Evolutionary conservation across 495 filamentous ascomycete species (phyloP).

Genomic region (Opeltia flavorubescens): DNA sequence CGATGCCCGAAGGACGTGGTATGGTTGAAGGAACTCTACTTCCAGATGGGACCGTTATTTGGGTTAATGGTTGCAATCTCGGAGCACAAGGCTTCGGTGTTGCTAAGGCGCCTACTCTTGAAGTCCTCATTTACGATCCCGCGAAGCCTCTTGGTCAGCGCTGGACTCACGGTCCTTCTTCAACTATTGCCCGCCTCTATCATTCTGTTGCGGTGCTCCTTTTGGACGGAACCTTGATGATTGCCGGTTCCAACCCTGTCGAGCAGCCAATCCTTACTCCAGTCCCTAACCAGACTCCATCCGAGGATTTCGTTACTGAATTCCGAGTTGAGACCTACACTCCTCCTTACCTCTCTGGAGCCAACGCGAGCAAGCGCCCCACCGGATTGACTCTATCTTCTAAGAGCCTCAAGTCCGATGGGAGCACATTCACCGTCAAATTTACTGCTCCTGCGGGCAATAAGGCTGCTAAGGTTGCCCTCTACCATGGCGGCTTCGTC

Average conservation of each 20-base stretch:
- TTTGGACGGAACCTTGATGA: conserved; percentile 43
- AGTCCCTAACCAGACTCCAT: conserved; percentile 16
- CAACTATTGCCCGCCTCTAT: conserved; percentile 41
- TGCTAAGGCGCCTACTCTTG: conserved; percentile 35
- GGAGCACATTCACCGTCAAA: conserved; percentile 28
- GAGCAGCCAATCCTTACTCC: conserved; percentile 36
- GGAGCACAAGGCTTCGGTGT: conserved; percentile 49
- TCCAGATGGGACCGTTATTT: conserved; percentile 46
- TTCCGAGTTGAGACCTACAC: conserved; percentile 48
- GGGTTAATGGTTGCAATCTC: conserved; percentile 40
- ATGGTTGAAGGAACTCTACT: conserved; percentile 48
- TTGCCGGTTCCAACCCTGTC: conserved; percentile 45
- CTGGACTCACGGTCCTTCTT: conserved; percentile 34
- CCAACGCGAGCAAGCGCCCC: conserved; percentile 32
- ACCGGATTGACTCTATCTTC: conserved; percentile 28
- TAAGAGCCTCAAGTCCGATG: conserved; percentile 27
- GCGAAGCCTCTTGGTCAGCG: conserved; percentile 32
- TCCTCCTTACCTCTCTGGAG: conserved; percentile 43
- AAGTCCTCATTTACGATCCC: conserved; percentile 45
- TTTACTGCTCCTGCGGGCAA: conserved; percentile 30
- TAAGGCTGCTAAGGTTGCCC: conserved; percentile 29
- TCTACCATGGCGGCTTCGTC: conserved; percentile 48
- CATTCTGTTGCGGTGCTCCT: conserved; percentile 43
- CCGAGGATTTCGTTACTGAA: conserved; percentile 35
- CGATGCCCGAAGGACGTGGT: conserved; percentile 45